Evolutionary conservation across 768 basidiomycete species (phyloP).

Genomic region (Hericium rajendrae): DNA sequence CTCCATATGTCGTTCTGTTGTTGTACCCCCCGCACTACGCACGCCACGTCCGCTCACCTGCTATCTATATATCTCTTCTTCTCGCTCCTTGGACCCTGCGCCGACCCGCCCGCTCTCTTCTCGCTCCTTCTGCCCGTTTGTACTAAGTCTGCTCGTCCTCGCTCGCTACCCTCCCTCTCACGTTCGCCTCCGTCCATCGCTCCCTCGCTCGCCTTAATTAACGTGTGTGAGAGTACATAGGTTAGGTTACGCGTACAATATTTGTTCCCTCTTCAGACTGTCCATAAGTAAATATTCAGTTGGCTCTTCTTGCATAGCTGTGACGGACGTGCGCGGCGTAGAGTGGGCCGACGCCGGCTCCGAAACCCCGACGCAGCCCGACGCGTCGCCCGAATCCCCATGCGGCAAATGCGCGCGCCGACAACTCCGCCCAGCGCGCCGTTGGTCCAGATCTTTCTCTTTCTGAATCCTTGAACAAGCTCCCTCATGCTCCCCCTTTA

Average conservation of each 20-base stretch:
- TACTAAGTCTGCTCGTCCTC: neutral
- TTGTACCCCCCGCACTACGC: neutral
- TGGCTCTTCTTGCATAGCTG: too few relatives aligned
- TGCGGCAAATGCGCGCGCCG: too few relatives aligned
- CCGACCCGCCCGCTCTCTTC: neutral
- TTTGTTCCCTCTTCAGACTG: neutral
- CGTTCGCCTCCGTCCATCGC: neutral
- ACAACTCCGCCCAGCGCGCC: too few relatives aligned
- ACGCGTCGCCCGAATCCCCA: too few relatives aligned
- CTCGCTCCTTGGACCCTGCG: neutral
- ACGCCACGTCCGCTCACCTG: neutral
- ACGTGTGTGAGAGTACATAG: neutral
- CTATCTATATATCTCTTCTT: neutral
- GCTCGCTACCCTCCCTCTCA: too few relatives aligned
- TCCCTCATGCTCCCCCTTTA: too few relatives aligned
- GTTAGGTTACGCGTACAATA: constrained; percentile 2
- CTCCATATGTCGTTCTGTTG: neutral
- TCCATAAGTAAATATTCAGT: neutral
- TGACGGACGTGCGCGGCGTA: too few relatives aligned
- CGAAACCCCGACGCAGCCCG: too few relatives aligned
- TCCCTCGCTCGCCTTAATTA: neutral
- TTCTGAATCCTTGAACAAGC: too few relatives aligned
- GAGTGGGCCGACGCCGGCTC: too few relatives aligned
- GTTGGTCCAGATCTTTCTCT: too few relatives aligned
- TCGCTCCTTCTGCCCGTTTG: neutral